Base-by-base conservation (phyloP, 2,329 filamentous ascomycete genomes). In the Pseudocercospora ulei region DNA sequence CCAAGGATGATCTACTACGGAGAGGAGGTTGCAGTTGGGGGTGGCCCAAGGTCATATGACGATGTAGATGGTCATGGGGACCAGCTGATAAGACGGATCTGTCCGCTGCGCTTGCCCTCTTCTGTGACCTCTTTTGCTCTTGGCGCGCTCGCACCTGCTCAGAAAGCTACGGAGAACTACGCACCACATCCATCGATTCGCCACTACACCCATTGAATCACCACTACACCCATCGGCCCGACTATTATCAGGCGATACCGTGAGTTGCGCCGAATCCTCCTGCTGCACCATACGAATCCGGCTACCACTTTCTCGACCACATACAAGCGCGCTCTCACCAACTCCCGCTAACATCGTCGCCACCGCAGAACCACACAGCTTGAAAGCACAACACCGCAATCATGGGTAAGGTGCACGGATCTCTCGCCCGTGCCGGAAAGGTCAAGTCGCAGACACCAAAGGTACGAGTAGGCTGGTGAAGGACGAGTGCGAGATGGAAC, bases 371-470 rank as follows among this genome's bases (percentile, higher is more conserved):
- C 22, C 38, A 40, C 37, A 25, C 42, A 42, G 26, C 39, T 28
- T 39, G 41, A 44, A 38, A 52, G 25, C 35, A 28, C 42, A 44
- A 38, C 39, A 65, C 62, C 66, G 65, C 71, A 70, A 82, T 67
- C 69, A 87, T 88, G 82, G 82, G 82, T 73, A 88, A 88, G 74
- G 82, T 88, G 70, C 83, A 88, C 80, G 83, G 83, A 68, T 90
- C 83, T 66, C 81, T 90, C 70, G 83, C 83, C 68, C 83, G 84
- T 85, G 84, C 83, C 72, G 85, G 85, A 74, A 93, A 93, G 78
- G 86, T 94, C 79, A 92, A 93, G 82, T 88, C 83, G 72, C 83
- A 88, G 71, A 88, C 82, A 59, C 82, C 82, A 63, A 87, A 88
- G 78, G 82, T 86, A 75, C 68, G 75, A 68, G 53, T 48, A 28